A percentile compares a stretch with the other conserved stretches of the same genome.
phyloP scores from a whole-genome alignment of 2,329 filamentous ascomycete genomes.

The Beauveria varroae region DNA sequence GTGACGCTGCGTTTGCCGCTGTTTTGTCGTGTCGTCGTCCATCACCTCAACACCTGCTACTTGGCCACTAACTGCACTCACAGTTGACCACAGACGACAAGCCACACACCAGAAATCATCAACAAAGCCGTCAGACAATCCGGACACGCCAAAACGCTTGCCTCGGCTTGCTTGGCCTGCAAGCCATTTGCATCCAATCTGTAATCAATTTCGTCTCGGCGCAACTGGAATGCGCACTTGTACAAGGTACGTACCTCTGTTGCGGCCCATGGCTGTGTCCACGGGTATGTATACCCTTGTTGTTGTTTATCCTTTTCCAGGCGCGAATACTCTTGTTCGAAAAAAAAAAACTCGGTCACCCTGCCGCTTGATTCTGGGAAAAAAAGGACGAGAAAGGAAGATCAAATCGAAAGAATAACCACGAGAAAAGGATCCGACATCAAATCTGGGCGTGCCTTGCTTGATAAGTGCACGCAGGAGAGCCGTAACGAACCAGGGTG shows the following conservation, averaged over 20 bases:
- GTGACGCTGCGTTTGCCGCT: no score
- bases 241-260: constrained; percentile 11
- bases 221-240: constrained; percentile 10
- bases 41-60: no score
- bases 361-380: no score
- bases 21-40: no score
- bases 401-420: background rate
- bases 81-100: background rate
- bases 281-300: background rate
- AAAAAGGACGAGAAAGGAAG: background rate
- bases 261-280: constrained; percentile 12
- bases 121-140: background rate
- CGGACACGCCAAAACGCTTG: background rate
- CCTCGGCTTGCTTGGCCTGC: background rate
- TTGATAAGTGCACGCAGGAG: background rate
- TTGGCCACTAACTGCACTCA: background rate
- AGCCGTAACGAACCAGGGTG: constrained; percentile 4
- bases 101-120: background rate
- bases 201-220: background rate
- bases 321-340: no score
- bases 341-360: no score
- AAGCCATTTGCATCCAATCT: background rate
- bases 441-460: background rate
- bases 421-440: background rate
- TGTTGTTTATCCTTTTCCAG: no score